Base-by-base conservation (phyloP, 768 basidiomycete genomes). In the Agaricus bisporus region DNA sequence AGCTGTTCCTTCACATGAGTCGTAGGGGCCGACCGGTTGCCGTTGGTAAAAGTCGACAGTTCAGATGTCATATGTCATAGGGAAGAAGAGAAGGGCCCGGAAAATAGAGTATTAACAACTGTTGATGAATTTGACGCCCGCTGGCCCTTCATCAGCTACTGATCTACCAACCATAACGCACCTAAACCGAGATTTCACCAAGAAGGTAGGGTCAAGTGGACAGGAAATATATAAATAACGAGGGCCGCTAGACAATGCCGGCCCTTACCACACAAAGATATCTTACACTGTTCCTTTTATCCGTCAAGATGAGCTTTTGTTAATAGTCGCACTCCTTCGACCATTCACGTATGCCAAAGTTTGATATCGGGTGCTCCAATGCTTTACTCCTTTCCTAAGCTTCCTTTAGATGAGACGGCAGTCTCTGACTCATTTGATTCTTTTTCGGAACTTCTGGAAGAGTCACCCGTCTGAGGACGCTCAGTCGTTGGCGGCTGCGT, bases 1-100 rank as follows among this genome's bases (percentile, higher is more conserved):
- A 54, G 41, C 39, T 54, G 53, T 20, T 18, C 37, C 7, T 28
- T 54, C 53, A 54, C 53, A 48, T 54, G 53, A 4, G n/a, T 12
- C 9, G 12, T 15, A n/a, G 32, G 42, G 42, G 20, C 17, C 12
- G 42, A 46, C 41, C 10, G n/a, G 37, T 5, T 25, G 39, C n/a
- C 18, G 29, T 36, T 25, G 38, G 38, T 15, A 15, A 9, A 35
- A 17, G n/a, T 9, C n/a, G 1, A 7, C 18, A 36, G 39, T 36
- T 29, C 26, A 35, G 17, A 42, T 11, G 41, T 51, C 32, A 25
- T 51, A 17, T 8, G 42, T 32, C 7, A 22, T 41, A 26, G 15
- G 12, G 14, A 8, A 20, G 26, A 2, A 17, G 28, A 42, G 49
- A 50, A 50, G 49, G 1, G 15, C 2, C 3, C 32, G 18, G 22